Evolutionary conservation across 352 stramenopile genomes (phyloP).

Genomic region (Pythium guiyangense): DNA sequence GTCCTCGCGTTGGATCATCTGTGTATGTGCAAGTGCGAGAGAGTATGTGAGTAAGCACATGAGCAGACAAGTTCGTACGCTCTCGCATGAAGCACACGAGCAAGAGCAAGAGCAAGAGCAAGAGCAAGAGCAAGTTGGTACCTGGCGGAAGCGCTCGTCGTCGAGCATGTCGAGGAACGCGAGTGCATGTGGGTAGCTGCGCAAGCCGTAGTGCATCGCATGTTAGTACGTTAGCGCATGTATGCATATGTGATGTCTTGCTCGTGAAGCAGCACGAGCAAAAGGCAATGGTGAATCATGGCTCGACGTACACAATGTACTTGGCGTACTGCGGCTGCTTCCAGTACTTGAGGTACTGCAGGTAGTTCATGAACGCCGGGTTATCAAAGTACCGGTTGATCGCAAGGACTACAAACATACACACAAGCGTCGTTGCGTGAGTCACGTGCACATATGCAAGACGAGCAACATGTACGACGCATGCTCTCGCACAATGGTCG

Average conservation of each 20-base stretch:
- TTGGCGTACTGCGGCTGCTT: constrained; percentile 90
- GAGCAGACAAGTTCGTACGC: background rate
- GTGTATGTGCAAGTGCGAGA: constrained; percentile 8
- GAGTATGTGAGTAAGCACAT: background rate
- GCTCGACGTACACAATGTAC: constrained; percentile 77
- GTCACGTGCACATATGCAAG: background rate
- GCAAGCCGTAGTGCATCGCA: background rate
- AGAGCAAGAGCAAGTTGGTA: constrained; percentile 3
- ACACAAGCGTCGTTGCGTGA: background rate
- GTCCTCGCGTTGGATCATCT: constrained; percentile 85
- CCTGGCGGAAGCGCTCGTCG: constrained; percentile 80
- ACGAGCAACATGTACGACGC: background rate
- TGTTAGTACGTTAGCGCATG: background rate
- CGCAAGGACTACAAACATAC: constrained; percentile 58
- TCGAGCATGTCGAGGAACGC: constrained; percentile 89
- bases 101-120: background rate
- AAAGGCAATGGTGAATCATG: background rate
- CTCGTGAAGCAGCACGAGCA: background rate
- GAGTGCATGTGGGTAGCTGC: constrained; percentile 79
- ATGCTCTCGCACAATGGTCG: constrained; percentile 1
- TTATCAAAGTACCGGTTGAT: constrained; percentile 92
- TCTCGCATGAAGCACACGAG: background rate
- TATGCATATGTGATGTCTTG: background rate
- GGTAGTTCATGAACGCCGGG: constrained; percentile 85
- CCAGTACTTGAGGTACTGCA: constrained; percentile 92